A percentile compares a stretch with the other conserved stretches of the same genome.
phyloP scores from a whole-genome alignment of 2,329 filamentous ascomycete species.

The Aspergillus arachidicola region DNA sequence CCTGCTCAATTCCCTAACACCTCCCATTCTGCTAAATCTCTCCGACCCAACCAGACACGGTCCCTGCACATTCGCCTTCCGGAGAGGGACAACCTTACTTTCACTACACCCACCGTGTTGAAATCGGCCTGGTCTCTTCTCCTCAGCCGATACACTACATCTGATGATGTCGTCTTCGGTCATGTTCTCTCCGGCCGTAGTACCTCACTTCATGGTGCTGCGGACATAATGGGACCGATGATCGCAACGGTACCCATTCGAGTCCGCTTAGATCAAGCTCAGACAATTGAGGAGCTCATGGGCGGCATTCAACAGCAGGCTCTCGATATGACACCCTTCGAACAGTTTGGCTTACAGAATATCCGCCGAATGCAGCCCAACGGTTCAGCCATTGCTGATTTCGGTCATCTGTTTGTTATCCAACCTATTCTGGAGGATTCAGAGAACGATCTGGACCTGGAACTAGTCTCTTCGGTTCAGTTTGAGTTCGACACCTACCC shows the following conservation, averaged over 20 bases:
- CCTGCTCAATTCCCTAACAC: conserved; percentile 10
- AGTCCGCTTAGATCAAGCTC: background rate
- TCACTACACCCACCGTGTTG: conserved; percentile 32
- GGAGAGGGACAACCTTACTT: conserved; percentile 1
- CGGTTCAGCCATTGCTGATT: background rate
- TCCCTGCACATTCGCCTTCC: conserved; percentile 2
- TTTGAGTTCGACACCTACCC: background rate
- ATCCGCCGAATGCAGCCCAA: background rate
- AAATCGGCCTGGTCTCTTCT: conserved; percentile 43
- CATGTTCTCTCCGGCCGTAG: conserved; percentile 44
- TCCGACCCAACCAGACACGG: conserved; percentile 4
- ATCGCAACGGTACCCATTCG: conserved; percentile 41
- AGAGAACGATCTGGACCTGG: background rate
- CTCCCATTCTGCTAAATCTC: background rate
- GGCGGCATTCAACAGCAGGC: background rate
- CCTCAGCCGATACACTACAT: conserved; percentile 35
- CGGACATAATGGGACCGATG: conserved; percentile 43
- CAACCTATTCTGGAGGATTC: background rate
- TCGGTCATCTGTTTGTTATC: background rate
- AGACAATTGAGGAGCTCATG: background rate
- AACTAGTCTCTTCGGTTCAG: background rate
- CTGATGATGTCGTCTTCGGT: conserved; percentile 43
- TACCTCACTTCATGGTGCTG: conserved; percentile 38
- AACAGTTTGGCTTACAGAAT: conserved; percentile 1
- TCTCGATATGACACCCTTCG: conserved; percentile 1